Evolutionary conservation across 176 grass and related monocot genomes (phyloP).

Genomic region (Miscanthus lutarioriparius): DNA sequence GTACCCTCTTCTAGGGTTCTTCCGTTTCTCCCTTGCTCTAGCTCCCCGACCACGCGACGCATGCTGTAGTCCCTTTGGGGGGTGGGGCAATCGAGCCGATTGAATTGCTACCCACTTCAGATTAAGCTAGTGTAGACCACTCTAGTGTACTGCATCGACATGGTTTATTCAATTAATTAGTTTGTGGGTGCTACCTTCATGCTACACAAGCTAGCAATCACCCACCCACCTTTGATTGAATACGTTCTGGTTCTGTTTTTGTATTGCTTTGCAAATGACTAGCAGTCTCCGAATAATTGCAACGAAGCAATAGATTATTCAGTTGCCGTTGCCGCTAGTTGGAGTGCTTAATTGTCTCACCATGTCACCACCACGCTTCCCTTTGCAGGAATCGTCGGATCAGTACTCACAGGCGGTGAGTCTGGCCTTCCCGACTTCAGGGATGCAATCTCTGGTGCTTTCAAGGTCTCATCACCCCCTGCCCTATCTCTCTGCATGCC

Average conservation of each 20-base stretch:
- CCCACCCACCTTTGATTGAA: constrained; percentile 2
- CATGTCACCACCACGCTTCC: background rate
- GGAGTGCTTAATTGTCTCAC: background rate
- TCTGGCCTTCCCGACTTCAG: constrained; percentile 27
- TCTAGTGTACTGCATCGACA: background rate
- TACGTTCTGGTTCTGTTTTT: background rate
- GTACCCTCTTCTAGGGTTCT: background rate
- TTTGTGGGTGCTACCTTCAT: background rate
- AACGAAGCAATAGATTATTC: background rate
- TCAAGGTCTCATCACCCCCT: constrained; percentile 28
- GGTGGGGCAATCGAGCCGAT: background rate
- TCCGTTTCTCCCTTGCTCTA: background rate
- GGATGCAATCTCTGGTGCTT: constrained; percentile 42
- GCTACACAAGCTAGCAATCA: background rate
- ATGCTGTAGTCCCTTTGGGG: background rate
- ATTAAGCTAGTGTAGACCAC: background rate
- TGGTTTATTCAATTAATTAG: background rate
- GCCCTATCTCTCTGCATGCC: background rate
- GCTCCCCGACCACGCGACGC: too few species aligned
- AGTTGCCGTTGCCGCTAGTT: background rate
- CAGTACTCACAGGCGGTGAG: constrained; percentile 43
- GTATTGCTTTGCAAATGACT: background rate
- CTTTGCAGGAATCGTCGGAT: constrained; percentile 45
- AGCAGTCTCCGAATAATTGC: background rate
- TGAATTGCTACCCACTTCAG: background rate